Base-by-base conservation (phyloP, 1,284 basidiomycete genomes). In the Leccinum subrobustum region DNA sequence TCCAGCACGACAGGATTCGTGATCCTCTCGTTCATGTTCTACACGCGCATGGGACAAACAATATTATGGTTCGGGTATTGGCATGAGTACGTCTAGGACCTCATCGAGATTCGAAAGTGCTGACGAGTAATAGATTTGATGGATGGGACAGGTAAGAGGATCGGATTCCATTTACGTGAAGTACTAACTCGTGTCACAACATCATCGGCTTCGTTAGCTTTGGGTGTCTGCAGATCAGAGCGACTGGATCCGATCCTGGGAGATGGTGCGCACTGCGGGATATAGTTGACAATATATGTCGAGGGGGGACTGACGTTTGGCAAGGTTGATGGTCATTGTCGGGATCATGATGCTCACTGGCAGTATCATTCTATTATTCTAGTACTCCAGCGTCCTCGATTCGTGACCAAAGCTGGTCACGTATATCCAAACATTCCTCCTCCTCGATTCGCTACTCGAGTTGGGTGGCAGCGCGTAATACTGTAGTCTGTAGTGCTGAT, bases 11-110 rank as follows among this genome's bases (percentile, higher is more conserved):
- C 88, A 0, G 88, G 86, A 0, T 93, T 92, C 74, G 75, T 92
- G 78, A 85, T 93, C 60, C 84, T 89, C 55, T 87, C 78, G 82
- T 86, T 23, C 91, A 35, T 91, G 89, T 92, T 91, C 70, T 92
- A 93, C 72, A 91, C 88, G 0, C 80, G 86, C 27, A 82, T 73
- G 6, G 91, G 93, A 68, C 88, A 91, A 67, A 89, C 87, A n/a
- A n/a, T n/a, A 0, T 69, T 84, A 20, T 79, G 90, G 2, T 83
- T 91, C 11, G 14, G 89, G 89, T 0, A 89, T 67, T 90, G 88
- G 88, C 89, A 88, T 91, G 70, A 72, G 87, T 78, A n/a, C 9
- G 14, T 23, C 56, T 18, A n/a, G n/a, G n/a, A n/a, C 20, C n/a
- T 37, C 35, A 7, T 47, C n/a, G 27, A 27, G 27, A 27, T 27